Base-by-base conservation (phyloP, 441 rosid species). In the Gossypium trilobum region DNA sequence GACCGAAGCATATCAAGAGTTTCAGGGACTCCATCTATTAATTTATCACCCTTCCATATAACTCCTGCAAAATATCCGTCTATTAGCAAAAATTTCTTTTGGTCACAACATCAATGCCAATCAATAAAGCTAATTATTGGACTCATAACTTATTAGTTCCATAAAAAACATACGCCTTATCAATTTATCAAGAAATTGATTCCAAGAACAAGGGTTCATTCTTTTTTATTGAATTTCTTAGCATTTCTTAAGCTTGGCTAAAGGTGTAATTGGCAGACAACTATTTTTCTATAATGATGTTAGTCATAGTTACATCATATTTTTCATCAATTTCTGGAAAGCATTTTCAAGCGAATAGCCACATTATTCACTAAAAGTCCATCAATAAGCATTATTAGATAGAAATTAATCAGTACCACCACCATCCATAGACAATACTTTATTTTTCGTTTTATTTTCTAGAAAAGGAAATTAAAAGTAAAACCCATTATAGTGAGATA, bases 1-100 rank as follows among this genome's bases (percentile, higher is more conserved):
- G 87, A 75, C 50, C 94, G 86, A 0, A 87, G 91, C 94, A 89
- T 80, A 74, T 89, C 94, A 64, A 89, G 94, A 36, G 94, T 89
- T 77, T 80, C 89, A 4, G 91, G 90, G 70, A 89, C 90, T 84
- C 91, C 91, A 16, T 87, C 91, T 27, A 89, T 89, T 78, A 89
- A 73, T 74, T 79, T 87, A 73, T 89, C 94, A 44, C 94, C 94
- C 70, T 89, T 89, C 94, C 94, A 89, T 11, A 89, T 87, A 6
- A 89, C 94, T 56, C 94, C 91, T 83, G 78, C 74, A 73, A 79
- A 73, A 74, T 55, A 73, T 52, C 29, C 14, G 22, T 3, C 29
- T 2, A 22, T 16, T 25, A 55, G 69, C 17, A 22, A 17, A 61
- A 50, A 31, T 46, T 16, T 54, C 11, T 33, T 54, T 29, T 36